Conservation (phyloP, 129 eudicot species). For the Artemisia annua region DNA sequence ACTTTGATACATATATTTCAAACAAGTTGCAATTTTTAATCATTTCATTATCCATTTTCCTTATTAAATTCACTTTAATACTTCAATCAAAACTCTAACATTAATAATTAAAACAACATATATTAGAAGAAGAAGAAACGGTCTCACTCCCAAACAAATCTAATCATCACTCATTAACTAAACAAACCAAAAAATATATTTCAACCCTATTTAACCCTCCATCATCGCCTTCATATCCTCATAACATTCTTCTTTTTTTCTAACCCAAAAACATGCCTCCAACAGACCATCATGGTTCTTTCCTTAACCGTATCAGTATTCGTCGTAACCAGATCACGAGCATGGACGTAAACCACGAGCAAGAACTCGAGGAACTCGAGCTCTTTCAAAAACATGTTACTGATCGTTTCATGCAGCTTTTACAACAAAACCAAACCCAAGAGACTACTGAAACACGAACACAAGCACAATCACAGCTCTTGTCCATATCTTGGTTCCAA, state of each 20-base stretch:
- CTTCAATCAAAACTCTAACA: no score
- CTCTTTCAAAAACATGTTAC: conserved; percentile 58
- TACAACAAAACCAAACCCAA: conserved; percentile 15
- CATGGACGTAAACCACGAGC: conserved; percentile 47
- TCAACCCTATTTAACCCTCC: conserved; percentile 28
- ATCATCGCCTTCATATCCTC: conserved; percentile 25
- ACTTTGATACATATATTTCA: no score
- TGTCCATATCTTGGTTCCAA: conserved; percentile 70
- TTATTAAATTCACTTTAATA: no score
- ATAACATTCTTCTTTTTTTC: not conserved
- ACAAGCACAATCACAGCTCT: conserved; percentile 32
- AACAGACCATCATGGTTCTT: conserved; percentile 63
- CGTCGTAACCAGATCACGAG: conserved; percentile 78
- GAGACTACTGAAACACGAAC: not conserved
- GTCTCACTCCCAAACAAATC: conserved; percentile 32
- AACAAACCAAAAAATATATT: not conserved
- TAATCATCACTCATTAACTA: conserved; percentile 5
- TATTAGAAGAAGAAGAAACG: conserved; percentile 21
- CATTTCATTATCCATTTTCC: no score
- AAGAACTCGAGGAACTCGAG: conserved; percentile 74
- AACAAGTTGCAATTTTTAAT: no score
- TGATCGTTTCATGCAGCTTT: conserved; percentile 65
- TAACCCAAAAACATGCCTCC: conserved; percentile 50
- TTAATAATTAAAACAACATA: no score
- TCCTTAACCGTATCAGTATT: conserved; percentile 81